phyloP scores from a whole-genome alignment of 208 protist species.

The Trypanosoma melophagium region DNA sequence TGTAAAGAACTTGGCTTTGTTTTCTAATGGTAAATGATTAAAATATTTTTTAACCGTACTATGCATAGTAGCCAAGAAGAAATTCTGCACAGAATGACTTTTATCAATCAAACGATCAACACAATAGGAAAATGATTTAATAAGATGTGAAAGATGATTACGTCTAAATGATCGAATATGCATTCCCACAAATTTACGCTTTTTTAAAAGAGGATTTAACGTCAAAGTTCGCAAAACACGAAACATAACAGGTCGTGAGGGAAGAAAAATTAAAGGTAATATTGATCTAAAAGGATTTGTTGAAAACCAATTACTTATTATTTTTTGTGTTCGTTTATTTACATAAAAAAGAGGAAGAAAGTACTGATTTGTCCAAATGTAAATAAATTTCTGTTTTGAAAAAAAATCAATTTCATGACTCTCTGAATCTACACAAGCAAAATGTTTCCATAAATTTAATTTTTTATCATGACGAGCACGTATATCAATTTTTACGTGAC shows the following conservation, averaged over 20 bases:
- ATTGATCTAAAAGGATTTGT: slow-evolving; percentile 20
- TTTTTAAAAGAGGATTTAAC: neutral
- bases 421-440: slow-evolving; percentile 23
- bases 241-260: slow-evolving; percentile 12
- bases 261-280: slow-evolving; percentile 22
- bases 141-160: slow-evolving; percentile 3
- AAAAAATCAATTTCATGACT: slow-evolving; percentile 20
- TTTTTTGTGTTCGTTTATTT: slow-evolving; percentile 8
- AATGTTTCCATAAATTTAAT: slow-evolving; percentile 22
- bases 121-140: slow-evolving; percentile 19
- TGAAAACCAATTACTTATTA: slow-evolving; percentile 9
- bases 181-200: slow-evolving; percentile 12
- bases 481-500: slow-evolving; percentile 36
- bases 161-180: slow-evolving; percentile 22
- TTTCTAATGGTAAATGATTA: neutral
- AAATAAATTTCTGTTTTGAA: slow-evolving; percentile 30
- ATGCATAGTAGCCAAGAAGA: slow-evolving; percentile 31
- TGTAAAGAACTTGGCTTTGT: neutral
- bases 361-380: slow-evolving; percentile 45
- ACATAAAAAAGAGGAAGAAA: slow-evolving; percentile 31
- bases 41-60: slow-evolving; percentile 15
- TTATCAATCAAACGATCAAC: neutral
- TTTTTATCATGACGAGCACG: slow-evolving; percentile 33
- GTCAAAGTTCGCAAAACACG: slow-evolving; percentile 10
- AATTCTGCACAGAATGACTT: neutral